Percentiles rank a stretch among this genome's conserved stretches.
These are phyloP conservation scores for Nicotiana knightiana DNA, from an alignment of 257 asterid species.

Conservation along the genomic window DNA sequence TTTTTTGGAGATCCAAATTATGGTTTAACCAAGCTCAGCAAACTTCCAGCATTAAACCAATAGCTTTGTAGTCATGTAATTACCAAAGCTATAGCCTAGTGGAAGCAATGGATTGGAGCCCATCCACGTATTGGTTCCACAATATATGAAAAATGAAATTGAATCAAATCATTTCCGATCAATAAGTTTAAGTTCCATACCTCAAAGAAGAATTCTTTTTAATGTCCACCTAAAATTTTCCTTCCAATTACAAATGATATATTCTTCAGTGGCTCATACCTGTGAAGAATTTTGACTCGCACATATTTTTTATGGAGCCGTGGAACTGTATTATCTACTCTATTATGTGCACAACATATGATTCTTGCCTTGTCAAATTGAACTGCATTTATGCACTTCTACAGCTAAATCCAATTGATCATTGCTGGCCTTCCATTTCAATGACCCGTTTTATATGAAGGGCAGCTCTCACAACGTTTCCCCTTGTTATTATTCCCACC, in stretches of 20 bases:
- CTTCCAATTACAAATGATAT: background rate
- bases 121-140: background rate
- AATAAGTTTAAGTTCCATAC: background rate
- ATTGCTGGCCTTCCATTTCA: slow-evolving; percentile 13
- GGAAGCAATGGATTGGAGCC: background rate
- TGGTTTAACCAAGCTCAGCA: too few species aligned
- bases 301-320: background rate
- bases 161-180: background rate
- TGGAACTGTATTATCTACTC: background rate
- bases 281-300: background rate
- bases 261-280: background rate
- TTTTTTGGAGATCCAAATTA: too few species aligned
- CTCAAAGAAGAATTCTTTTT: background rate
- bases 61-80: too few species aligned
- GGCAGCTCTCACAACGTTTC: slow-evolving; percentile 47
- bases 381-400: background rate
- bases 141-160: background rate
- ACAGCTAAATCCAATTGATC: background rate
- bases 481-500: slow-evolving; percentile 46
- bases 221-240: background rate
- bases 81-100: background rate
- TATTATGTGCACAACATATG: background rate
- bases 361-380: background rate
- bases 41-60: too few species aligned
- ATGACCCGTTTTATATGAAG: slow-evolving; percentile 31